These are phyloP conservation scores for Calonectria ilicicola DNA, from an alignment of 2,329 filamentous ascomycete species.

Conservation along the genomic window DNA sequence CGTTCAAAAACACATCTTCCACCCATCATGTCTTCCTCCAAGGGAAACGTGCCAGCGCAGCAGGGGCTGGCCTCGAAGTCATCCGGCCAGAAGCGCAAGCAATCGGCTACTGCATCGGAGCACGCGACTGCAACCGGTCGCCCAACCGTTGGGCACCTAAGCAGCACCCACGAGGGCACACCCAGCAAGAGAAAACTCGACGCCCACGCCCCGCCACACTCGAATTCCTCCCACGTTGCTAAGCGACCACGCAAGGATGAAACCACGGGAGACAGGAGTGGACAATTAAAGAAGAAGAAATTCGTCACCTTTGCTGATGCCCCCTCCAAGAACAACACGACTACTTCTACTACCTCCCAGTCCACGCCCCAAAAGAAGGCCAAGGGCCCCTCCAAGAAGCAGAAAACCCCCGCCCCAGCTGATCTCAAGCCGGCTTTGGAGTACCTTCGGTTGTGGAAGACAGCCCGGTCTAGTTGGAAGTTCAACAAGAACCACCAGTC, in stretches of 20 bases:
- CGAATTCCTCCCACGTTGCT: conserved; percentile 45
- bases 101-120: conserved; percentile 47
- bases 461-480: conserved; percentile 81
- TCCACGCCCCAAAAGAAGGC: conserved; percentile 47
- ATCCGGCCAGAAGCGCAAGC: conserved; percentile 73
- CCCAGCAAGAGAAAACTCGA: conserved; percentile 55
- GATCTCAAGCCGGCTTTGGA: conserved; percentile 75
- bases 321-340: conserved; percentile 48
- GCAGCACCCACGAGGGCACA: conserved; percentile 44
- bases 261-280: conserved; percentile 39
- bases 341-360: conserved; percentile 38
- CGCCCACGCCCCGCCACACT: conserved; percentile 50
- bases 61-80: conserved; percentile 70
- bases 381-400: conserved; percentile 55
- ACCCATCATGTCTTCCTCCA: conserved; percentile 57
- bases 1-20: conserved; percentile 25
- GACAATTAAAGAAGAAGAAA: conserved; percentile 55
- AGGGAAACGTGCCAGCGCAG: conserved; percentile 57
- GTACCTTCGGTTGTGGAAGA: conserved; percentile 83
- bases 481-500: conserved; percentile 96
- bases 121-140: conserved; percentile 44
- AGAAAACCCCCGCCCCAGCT: conserved; percentile 50
- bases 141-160: conserved; percentile 53
- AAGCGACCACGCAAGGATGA: conserved; percentile 51
- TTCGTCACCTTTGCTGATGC: conserved; percentile 63